Percentiles rank a stretch among this genome's conserved stretches.
These are phyloP conservation scores for Plenodomus tracheiphilus DNA, from an alignment of 2,329 filamentous ascomycete genomes.

Conservation along the genomic window DNA sequence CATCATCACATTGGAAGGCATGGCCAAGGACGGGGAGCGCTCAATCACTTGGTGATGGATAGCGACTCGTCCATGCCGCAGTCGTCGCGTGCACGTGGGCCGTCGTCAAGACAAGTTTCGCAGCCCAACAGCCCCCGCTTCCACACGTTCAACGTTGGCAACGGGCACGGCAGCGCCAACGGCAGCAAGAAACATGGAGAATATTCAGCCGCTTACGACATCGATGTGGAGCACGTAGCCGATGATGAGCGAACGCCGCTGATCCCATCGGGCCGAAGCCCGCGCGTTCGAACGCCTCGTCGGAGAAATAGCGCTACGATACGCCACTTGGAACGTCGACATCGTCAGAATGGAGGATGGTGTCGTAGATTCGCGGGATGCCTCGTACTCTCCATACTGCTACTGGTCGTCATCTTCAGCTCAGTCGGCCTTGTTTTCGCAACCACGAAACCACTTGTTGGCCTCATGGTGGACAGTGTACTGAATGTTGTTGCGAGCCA, in stretches of 20 bases:
- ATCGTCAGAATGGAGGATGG: slow-evolving; percentile 55
- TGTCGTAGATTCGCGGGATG: slow-evolving; percentile 82
- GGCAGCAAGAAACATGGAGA: slow-evolving; percentile 62
- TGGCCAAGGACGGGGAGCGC: slow-evolving; percentile 72
- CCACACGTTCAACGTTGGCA: slow-evolving; percentile 53
- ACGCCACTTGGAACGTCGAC: slow-evolving; percentile 74
- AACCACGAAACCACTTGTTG: slow-evolving; percentile 81
- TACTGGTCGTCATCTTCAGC: slow-evolving; percentile 80
- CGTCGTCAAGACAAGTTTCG: slow-evolving; percentile 63
- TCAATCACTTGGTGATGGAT: slow-evolving; percentile 65
- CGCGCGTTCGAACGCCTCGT: slow-evolving; percentile 53
- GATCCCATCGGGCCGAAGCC: slow-evolving; percentile 66
- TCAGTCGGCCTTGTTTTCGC: slow-evolving; percentile 88
- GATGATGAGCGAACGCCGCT: slow-evolving; percentile 90
- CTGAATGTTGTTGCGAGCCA: slow-evolving; percentile 90
- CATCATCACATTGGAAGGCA: slow-evolving; percentile 82
- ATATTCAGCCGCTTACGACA: slow-evolving; percentile 70
- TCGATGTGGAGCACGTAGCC: slow-evolving; percentile 77
- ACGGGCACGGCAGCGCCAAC: slow-evolving; percentile 25
- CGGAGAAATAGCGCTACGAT: slow-evolving; percentile 60
- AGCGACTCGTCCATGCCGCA: slow-evolving; percentile 67
- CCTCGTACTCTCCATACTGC: slow-evolving; percentile 77
- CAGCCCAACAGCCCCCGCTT: slow-evolving; percentile 69
- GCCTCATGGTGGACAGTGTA: slow-evolving; percentile 78
- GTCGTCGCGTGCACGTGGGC: slow-evolving; percentile 64